These are phyloP conservation scores for Eucalyptus leucophloia DNA, from an alignment of 345 rosid genomes.

Conservation along the genomic window DNA sequence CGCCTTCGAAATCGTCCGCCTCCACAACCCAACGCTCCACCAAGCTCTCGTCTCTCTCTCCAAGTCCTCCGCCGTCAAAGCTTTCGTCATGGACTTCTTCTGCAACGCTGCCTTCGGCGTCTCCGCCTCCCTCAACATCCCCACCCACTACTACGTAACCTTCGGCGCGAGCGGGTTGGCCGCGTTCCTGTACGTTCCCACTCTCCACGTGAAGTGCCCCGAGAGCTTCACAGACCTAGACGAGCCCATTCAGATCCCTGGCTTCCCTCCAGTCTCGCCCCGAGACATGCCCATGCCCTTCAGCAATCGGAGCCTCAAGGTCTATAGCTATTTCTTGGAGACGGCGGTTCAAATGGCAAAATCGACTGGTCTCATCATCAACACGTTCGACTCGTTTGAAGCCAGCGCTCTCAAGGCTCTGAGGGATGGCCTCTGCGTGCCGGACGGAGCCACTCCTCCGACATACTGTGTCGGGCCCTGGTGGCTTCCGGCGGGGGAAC, in stretches of 20 bases:
- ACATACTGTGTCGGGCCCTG: slow-evolving; percentile 22
- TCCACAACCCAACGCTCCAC: slow-evolving; percentile 25
- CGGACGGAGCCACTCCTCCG: slow-evolving; percentile 6
- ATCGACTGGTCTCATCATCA: slow-evolving; percentile 12
- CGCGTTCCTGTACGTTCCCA: slow-evolving; percentile 7
- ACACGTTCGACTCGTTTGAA: slow-evolving; percentile 20
- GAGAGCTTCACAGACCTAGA: slow-evolving; percentile 22
- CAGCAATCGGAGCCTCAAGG: not conserved
- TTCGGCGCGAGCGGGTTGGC: slow-evolving; percentile 22
- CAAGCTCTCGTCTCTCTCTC: slow-evolving; percentile 16
- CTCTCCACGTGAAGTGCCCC: slow-evolving; percentile 7
- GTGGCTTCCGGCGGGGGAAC: not conserved
- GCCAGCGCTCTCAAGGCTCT: slow-evolving; percentile 1
- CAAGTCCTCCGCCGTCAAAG: slow-evolving; percentile 1
- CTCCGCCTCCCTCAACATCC: slow-evolving; percentile 15
- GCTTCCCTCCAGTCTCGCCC: slow-evolving; percentile 13
- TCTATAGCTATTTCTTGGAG: slow-evolving; percentile 1
- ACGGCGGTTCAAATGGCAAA: not conserved
- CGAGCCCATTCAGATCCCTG: slow-evolving; percentile 13
- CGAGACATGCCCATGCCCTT: not conserved
- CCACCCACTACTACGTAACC: slow-evolving; percentile 26
- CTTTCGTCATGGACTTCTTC: slow-evolving; percentile 37
- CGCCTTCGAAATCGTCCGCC: slow-evolving; percentile 8
- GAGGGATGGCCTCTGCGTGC: slow-evolving; percentile 5
- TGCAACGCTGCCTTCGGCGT: slow-evolving; percentile 17